Evolutionary conservation across 73 alveolate species (phyloP).

Genomic region (Tetrahymena thermophila): DNA sequence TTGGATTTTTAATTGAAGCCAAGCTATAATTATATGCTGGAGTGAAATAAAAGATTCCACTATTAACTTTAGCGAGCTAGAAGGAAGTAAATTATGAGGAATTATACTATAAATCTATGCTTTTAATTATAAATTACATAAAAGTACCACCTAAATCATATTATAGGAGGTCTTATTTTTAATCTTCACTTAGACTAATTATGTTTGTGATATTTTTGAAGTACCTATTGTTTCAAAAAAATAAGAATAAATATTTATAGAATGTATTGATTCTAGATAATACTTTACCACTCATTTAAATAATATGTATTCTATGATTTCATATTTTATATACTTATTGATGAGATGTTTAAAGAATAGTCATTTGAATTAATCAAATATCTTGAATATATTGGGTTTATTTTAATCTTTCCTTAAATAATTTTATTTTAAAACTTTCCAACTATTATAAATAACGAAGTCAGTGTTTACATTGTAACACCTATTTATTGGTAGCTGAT

Average conservation of each 20-base stretch:
- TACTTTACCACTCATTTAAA: background rate
- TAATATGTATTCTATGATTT: background rate
- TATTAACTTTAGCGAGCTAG: background rate
- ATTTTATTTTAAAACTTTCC: background rate
- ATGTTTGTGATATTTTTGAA: background rate
- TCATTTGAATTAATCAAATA: background rate
- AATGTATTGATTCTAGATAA: no score
- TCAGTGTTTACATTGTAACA: background rate
- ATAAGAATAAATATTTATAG: no score
- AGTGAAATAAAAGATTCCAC: background rate
- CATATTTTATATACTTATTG: background rate
- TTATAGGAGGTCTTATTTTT: background rate
- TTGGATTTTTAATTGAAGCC: background rate
- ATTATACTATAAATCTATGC: background rate
- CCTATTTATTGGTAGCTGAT: background rate
- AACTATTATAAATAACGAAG: background rate
- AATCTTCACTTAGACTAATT: background rate
- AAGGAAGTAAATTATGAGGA: background rate
- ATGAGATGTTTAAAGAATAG: background rate
- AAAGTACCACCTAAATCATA: background rate
- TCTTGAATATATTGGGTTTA: background rate
- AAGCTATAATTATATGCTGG: background rate
- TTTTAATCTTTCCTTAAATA: background rate
- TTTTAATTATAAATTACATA: background rate
- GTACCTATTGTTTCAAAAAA: background rate